phyloP scores from a whole-genome alignment of 345 rosid species.

The Hevea brasiliensis region DNA sequence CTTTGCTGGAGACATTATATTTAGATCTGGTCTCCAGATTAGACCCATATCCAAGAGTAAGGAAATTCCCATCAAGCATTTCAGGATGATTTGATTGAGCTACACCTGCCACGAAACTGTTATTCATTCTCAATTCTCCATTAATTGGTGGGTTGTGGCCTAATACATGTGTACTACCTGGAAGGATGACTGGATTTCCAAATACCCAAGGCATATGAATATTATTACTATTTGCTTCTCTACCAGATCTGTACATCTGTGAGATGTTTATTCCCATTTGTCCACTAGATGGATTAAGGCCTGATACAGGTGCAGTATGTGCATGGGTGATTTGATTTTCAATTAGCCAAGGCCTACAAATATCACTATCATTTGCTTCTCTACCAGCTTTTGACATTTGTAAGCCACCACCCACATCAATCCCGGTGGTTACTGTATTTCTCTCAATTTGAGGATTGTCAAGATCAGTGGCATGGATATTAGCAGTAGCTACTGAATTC shows the following conservation, averaged over 20 bases:
- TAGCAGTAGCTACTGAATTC: neutral
- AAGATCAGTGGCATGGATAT: slow-evolving; percentile 4
- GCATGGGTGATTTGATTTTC: slow-evolving; percentile 1
- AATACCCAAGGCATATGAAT: neutral
- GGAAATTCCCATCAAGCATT: slow-evolving; percentile 29
- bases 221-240: neutral
- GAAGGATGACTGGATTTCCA: neutral
- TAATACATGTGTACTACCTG: neutral
- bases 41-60: slow-evolving; percentile 25
- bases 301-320: neutral
- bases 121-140: slow-evolving; percentile 7
- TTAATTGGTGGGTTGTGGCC: neutral
- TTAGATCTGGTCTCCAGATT: slow-evolving; percentile 15
- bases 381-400: slow-evolving; percentile 1
- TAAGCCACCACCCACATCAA: neutral
- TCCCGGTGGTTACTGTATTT: neutral
- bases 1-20: slow-evolving; percentile 3
- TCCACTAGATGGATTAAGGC: slow-evolving; percentile 2
- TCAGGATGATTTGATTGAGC: slow-evolving; percentile 15
- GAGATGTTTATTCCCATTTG: slow-evolving; percentile 10
- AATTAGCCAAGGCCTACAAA: neutral
- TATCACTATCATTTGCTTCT: slow-evolving; percentile 1
- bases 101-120: slow-evolving; percentile 1
- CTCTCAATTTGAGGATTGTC: neutral
- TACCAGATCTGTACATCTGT: neutral